Evolutionary conservation across 2,329 filamentous ascomycete genomes (phyloP), one percentile per base, ranked within the genome.

Genomic region (Penicillium sp.): DNA sequence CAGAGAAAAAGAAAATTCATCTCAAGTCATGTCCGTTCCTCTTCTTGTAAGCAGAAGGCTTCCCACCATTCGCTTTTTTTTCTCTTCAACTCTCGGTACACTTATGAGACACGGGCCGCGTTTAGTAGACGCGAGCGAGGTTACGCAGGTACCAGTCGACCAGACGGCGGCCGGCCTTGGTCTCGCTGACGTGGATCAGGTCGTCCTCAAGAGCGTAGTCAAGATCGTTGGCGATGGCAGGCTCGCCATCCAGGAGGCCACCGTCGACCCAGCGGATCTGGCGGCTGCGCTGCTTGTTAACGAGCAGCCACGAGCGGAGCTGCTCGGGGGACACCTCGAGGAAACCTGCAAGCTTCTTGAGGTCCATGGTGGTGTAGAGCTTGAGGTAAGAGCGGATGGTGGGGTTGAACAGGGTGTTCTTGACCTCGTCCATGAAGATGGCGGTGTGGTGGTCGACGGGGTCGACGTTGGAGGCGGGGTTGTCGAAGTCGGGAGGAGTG

Each of bases 351-450:
- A 98, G 83, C 77, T 98, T 98, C 78, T 91, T 93, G 56, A 98
- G 79, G 66, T 98, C 93, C 91, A 98, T 97, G 61, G 93, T 98
- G 40, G 93, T 97, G 82, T 98, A 98, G 49, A 98, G 85, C 70
- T 95, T 93, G 61, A 98, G 82, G 78, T 98, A 98, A 55, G 90
- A 96, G 79, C 95, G 95, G 70, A 98, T 87, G 40, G 90, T 96
- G 39, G 93, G 93, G 70, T 88, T 91, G 83, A 83, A 95, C 82
- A 98, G 93, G 75, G 95, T 97, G 75, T 88, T 96, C 83, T 95
- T 95, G 72, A 98, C 91, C 77, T 98, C 93, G 62, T 96, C 90
- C 91, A 98, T 97, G 79, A 98, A 98, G 75, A 98, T 86, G 64
- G 87, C 79, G 58, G 95, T 83, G 75, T 98, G 91, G 78, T 98